Percentiles rank a stretch among this genome's conserved stretches.
These are phyloP conservation scores for Saccharomycopsis crataegensis DNA, from an alignment of 1,139 yeast genomes.

Conservation along the genomic window DNA sequence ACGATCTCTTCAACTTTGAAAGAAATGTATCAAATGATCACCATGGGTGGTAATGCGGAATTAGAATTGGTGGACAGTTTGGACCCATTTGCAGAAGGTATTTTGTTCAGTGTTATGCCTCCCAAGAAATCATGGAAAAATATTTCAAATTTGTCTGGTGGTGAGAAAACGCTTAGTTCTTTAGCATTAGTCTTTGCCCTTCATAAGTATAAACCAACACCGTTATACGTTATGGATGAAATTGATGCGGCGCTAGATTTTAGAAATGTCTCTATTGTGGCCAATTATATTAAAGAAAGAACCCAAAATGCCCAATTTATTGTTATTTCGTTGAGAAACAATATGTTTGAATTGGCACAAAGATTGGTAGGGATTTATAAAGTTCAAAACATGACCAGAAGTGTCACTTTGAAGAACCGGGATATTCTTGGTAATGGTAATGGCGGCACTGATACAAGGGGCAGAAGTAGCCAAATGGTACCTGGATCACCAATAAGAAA, in stretches of 20 bases:
- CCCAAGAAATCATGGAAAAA: conserved; percentile 98
- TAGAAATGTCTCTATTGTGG: conserved; percentile 93
- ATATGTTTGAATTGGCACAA: conserved; percentile 95
- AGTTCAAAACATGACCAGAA: conserved; percentile 81
- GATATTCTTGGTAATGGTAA: conserved; percentile 27
- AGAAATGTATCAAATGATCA: conserved; percentile 97
- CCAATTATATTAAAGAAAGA: conserved; percentile 90
- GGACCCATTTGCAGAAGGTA: conserved; percentile 98
- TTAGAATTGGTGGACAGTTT: conserved; percentile 89
- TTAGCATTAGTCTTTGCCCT: conserved; percentile 94
- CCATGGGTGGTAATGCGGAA: conserved; percentile 99
- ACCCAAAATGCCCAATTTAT: conserved; percentile 95
- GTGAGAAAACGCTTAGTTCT: conserved; percentile 94
- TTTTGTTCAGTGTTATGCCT: conserved; percentile 96
- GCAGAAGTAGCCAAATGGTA: too few species aligned
- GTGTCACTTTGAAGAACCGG: conserved; percentile 67
- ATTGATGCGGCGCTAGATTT: conserved; percentile 98
- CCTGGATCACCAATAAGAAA: too few species aligned
- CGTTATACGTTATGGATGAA: conserved; percentile 98
- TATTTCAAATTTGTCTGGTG: conserved; percentile 92
- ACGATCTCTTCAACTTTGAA: conserved; percentile 81
- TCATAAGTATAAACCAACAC: conserved; percentile 95
- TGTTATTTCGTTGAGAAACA: conserved; percentile 89
- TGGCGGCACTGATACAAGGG: background rate
- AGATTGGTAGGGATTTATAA: conserved; percentile 94